Conservation (phyloP, 192 early-diverging fungal species). For the Lobosporangium transversale region DNA sequence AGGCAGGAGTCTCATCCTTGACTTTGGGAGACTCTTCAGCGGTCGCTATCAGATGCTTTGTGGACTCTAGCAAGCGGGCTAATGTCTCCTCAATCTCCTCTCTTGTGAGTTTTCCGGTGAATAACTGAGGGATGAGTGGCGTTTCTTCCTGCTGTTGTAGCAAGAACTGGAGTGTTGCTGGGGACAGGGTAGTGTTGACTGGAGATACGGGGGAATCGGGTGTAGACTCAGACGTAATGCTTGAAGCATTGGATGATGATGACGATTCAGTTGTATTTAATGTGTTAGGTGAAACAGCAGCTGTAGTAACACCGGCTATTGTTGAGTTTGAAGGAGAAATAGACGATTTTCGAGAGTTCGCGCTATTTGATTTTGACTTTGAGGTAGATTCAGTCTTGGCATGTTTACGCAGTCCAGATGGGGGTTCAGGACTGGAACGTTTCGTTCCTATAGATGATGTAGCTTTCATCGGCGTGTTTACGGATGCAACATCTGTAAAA, state of each 20-base stretch:
- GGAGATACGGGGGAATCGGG: conserved; percentile 32
- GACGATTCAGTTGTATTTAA: conserved; percentile 1
- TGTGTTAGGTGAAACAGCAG: not conserved
- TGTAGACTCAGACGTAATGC: conserved; percentile 9
- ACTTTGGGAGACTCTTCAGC: conserved; percentile 9
- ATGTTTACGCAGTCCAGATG: conserved; percentile 32
- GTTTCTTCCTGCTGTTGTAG: conserved; percentile 46
- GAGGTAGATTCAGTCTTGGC: conserved; percentile 49
- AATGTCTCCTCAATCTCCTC: conserved; percentile 47
- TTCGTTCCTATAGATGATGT: conserved; percentile 12
- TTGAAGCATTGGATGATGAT: not conserved
- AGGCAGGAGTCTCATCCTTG: conserved; percentile 32
- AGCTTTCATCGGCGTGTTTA: not conserved
- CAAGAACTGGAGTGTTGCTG: conserved; percentile 47
- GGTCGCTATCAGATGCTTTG: conserved; percentile 32
- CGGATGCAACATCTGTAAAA: not conserved
- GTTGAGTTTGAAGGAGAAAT: conserved; percentile 1
- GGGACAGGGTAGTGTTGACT: conserved; percentile 40
- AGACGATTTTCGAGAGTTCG: conserved; percentile 36
- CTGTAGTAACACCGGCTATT: not conserved
- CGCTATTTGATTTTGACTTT: conserved; percentile 29
- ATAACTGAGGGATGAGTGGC: conserved; percentile 46
- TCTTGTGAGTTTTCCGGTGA: conserved; percentile 40
- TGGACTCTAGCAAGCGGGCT: conserved; percentile 44
- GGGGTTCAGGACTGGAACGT: conserved; percentile 38